These are phyloP conservation scores for Capsicum baccatum DNA, from an alignment of 257 asterid genomes.

Conservation along the genomic window DNA sequence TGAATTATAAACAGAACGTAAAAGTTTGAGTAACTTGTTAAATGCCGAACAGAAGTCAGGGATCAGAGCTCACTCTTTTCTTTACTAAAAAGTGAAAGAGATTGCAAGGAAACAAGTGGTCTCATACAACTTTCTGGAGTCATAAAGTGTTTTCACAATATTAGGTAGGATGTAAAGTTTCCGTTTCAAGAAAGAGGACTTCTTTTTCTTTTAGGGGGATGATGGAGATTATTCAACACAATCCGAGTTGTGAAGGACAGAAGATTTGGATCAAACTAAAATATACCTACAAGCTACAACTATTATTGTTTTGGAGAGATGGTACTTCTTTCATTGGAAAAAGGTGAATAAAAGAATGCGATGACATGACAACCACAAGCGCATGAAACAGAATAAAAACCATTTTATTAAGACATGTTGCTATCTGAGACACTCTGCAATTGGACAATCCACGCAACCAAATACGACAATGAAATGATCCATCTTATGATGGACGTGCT, in stretches of 20 bases:
- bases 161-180: conserved; percentile 10
- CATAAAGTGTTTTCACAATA: background rate
- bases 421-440: background rate
- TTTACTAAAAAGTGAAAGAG: conserved; percentile 10
- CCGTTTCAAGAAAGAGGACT: conserved; percentile 1
- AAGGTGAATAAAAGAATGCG: background rate
- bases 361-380: conserved; percentile 17
- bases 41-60: background rate
- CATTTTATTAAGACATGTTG: conserved; percentile 3
- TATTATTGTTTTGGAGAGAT: background rate
- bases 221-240: conserved; percentile 9
- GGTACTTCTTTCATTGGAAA: background rate
- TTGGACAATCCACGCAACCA: background rate
- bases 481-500: conserved; percentile 17
- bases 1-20: background rate
- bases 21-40: conserved; percentile 7
- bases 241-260: conserved; percentile 5
- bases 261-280: conserved; percentile 14
- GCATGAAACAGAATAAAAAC: background rate
- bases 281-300: background rate
- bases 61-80: background rate
- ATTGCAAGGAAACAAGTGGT: conserved; percentile 3
- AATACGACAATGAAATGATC: conserved; percentile 15
- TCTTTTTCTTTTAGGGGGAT: background rate
- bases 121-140: conserved; percentile 26